phyloP scores from a whole-genome alignment of 208 protist genomes.

The Hexamita inflata region DNA sequence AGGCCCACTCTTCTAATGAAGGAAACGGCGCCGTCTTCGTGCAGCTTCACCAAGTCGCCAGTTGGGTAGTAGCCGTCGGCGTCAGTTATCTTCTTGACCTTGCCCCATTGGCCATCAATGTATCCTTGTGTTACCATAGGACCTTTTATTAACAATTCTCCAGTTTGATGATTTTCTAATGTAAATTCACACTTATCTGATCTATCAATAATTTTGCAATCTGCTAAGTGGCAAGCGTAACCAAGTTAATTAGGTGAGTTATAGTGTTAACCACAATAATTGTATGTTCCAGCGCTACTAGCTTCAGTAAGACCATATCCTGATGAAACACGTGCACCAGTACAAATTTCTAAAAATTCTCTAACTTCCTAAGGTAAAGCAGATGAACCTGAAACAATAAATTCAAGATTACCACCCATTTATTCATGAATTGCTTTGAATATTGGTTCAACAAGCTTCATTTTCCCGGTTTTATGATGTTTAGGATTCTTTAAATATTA shows the following conservation, averaged over 20 bases:
- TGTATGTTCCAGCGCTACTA: not conserved
- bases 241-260: not conserved
- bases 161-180: not conserved
- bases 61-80: slow-evolving; percentile 13
- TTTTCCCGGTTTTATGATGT: not conserved
- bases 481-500: not conserved
- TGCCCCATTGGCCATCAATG: not conserved
- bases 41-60: not conserved
- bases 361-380: not conserved
- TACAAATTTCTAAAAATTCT: slow-evolving; percentile 5
- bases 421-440: slow-evolving; percentile 10
- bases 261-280: not conserved
- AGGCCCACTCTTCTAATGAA: slow-evolving; percentile 12
- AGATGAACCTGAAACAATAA: slow-evolving; percentile 10
- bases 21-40: not conserved
- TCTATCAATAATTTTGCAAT: slow-evolving; percentile 14
- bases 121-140: not conserved
- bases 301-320: slow-evolving; percentile 20
- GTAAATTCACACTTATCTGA: not conserved
- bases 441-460: not conserved
- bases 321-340: slow-evolving; percentile 14
- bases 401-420: slow-evolving; percentile 1
- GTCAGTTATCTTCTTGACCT: too few species aligned
- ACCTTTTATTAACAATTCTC: slow-evolving; percentile 15
- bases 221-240: not conserved